These are phyloP conservation scores for Sclerospora graminicola DNA, from an alignment of 352 stramenopile species.

Conservation along the genomic window DNA sequence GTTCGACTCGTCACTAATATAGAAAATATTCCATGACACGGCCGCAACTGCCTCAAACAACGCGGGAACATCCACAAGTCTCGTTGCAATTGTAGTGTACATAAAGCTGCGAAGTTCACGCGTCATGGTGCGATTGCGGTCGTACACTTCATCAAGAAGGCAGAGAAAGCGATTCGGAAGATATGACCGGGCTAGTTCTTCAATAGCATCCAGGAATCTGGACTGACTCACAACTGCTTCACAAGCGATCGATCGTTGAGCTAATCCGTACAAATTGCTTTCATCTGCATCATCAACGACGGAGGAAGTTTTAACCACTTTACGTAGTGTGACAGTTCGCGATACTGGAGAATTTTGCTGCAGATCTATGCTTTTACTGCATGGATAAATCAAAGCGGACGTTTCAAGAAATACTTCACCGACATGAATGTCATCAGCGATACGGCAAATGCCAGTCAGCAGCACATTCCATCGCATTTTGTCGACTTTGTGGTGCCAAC, in stretches of 20 bases:
- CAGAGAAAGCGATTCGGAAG: conserved; percentile 53
- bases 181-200: conserved; percentile 52
- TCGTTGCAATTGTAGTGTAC: conserved; percentile 40
- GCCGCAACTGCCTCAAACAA: conserved; percentile 34
- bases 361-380: conserved; percentile 7
- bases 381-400: conserved; percentile 26
- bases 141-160: conserved; percentile 61
- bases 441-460: conserved; percentile 36
- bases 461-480: conserved; percentile 30
- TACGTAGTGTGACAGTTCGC: conserved; percentile 36
- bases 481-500: conserved; percentile 13
- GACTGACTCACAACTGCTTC: conserved; percentile 52
- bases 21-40: conserved; percentile 56
- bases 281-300: conserved; percentile 44
- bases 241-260: conserved; percentile 51
- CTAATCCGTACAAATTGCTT: conserved; percentile 45
- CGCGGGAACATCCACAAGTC: conserved; percentile 31
- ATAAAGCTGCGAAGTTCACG: conserved; percentile 53
- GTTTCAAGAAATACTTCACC: conserved; percentile 40
- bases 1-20: conserved; percentile 62
- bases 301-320: conserved; percentile 32
- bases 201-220: conserved; percentile 53
- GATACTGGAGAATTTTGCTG: conserved; percentile 12
- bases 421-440: conserved; percentile 34
- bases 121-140: conserved; percentile 34